Conservation (phyloP, 768 basidiomycete species). For the Tylopilus plumbeoviolaceoides region DNA sequence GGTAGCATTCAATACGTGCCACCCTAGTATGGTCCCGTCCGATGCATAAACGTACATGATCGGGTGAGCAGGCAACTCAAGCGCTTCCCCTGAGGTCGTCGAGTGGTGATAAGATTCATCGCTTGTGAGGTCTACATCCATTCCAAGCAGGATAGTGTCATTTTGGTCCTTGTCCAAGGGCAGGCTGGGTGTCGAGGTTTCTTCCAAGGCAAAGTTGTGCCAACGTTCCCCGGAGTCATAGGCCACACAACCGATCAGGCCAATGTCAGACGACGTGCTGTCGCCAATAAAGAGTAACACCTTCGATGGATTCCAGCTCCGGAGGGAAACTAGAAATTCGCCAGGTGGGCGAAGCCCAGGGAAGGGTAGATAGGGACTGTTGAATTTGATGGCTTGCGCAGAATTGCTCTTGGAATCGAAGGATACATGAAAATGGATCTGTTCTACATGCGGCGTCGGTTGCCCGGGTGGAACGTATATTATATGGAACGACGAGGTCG, state of each 20-base stretch:
- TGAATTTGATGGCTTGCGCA: constrained; percentile 36
- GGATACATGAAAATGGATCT: constrained; percentile 38
- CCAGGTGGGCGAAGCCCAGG: constrained; percentile 45
- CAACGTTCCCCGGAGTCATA: constrained; percentile 34
- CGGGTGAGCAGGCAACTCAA: constrained; percentile 48
- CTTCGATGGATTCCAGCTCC: constrained; percentile 43
- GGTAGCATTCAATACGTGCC: constrained; percentile 61
- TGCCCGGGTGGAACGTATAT: constrained; percentile 50
- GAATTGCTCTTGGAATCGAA: constrained; percentile 41
- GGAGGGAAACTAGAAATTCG: constrained; percentile 36
- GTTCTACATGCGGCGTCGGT: constrained; percentile 36
- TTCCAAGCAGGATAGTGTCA: constrained; percentile 63
- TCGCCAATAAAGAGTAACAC: constrained; percentile 45
- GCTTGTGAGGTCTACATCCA: constrained; percentile 65
- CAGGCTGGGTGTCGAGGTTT: constrained; percentile 50
- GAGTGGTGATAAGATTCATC: constrained; percentile 35
- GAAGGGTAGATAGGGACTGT: constrained; percentile 40
- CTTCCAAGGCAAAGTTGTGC: constrained; percentile 45
- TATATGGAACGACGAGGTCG: constrained; percentile 62
- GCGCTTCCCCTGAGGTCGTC: constrained; percentile 38
- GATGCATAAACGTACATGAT: constrained; percentile 73
- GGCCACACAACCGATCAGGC: constrained; percentile 36
- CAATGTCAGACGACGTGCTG: constrained; percentile 48
- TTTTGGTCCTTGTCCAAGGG: constrained; percentile 67
- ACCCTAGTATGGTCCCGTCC: constrained; percentile 73